Base-by-base conservation (phyloP, 495 filamentous ascomycete species). In the Clohesyomyces aquaticus region DNA sequence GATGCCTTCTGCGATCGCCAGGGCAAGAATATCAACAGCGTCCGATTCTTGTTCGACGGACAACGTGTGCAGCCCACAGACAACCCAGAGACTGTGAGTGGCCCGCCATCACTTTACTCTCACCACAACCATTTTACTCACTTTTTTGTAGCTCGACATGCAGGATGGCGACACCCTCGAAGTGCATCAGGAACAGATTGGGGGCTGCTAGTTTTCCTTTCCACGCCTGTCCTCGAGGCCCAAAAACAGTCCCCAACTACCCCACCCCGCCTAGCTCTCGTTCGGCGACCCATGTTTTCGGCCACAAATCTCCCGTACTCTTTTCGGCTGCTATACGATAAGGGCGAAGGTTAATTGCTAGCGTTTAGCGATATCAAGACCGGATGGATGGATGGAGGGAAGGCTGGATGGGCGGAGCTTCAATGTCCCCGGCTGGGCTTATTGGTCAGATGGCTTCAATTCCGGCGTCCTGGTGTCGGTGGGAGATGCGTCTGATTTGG, bases 121-220 rank as follows among this genome's bases (percentile, higher is more conserved):
- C 25, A 45, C 27, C n/a, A 16, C 16, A 35, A 18, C 18, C 16
- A 1, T 10, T 32, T 6, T 48, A 35, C 27, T 35, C 16, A 43
- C 49, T 50, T 2, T 23, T 16, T 22, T 38, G 11, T 8, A 98
- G 94, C 86, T 98, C 47, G 94, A 98, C 32, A 98, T 98, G 94
- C 81, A 86, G 68, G 95, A 99, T 67, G 94, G 95, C 16, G 95
- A 99, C 71, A 95, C 90, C 1, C 85, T 99, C 9, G 95, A 99
- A 72, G 95, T 99, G 25, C 95, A 98, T 77, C 95, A 98, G 70
- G 95, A 99, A 74, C 95, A 99, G 74, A 96, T 98, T 58, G 95
- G 94, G 58, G 94, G 94, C 58, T 69, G 59, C 27, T 73, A 65
- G 63, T 28, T 2, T 18, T 18, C 23, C 23, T 4, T 22, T 3